Evolutionary conservation across 2,329 filamentous ascomycete species (phyloP).

Genomic region (Neonectria faginata): DNA sequence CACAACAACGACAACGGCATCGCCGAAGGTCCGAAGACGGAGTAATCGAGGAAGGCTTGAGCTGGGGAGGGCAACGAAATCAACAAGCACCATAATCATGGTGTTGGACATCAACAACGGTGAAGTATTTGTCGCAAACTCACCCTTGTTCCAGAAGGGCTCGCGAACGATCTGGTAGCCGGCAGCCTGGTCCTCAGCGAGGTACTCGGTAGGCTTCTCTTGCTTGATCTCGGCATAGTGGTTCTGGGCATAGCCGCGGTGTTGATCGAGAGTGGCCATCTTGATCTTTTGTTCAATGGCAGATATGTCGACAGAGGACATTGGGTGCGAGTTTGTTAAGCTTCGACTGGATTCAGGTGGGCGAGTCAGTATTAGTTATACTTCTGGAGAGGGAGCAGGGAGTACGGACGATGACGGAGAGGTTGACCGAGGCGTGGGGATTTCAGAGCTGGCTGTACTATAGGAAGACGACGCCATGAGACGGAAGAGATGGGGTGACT

Average conservation of each 20-base stretch:
- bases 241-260: constrained; percentile 70
- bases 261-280: constrained; percentile 69
- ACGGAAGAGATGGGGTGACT: constrained; percentile 43
- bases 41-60: constrained; percentile 4
- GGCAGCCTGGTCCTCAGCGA: constrained; percentile 62
- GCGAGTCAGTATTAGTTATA: constrained; percentile 63
- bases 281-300: constrained; percentile 71
- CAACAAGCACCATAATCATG: constrained; percentile 28
- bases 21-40: neutral
- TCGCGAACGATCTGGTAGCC: constrained; percentile 73
- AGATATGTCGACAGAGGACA: constrained; percentile 67
- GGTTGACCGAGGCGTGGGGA: constrained; percentile 66
- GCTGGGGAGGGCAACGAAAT: constrained; percentile 12
- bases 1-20: neutral
- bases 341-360: constrained; percentile 63
- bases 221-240: constrained; percentile 69
- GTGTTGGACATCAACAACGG: constrained; percentile 27
- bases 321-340: constrained; percentile 65
- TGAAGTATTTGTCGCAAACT: constrained; percentile 37
- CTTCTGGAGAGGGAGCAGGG: constrained; percentile 57
- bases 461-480: constrained; percentile 52
- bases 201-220: constrained; percentile 64
- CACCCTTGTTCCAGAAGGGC: constrained; percentile 75
- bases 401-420: constrained; percentile 62
- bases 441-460: constrained; percentile 62